Evolutionary conservation across 2,329 filamentous ascomycete genomes (phyloP), one percentile per base, ranked within the genome.

Genomic region (Claviceps monticola): DNA sequence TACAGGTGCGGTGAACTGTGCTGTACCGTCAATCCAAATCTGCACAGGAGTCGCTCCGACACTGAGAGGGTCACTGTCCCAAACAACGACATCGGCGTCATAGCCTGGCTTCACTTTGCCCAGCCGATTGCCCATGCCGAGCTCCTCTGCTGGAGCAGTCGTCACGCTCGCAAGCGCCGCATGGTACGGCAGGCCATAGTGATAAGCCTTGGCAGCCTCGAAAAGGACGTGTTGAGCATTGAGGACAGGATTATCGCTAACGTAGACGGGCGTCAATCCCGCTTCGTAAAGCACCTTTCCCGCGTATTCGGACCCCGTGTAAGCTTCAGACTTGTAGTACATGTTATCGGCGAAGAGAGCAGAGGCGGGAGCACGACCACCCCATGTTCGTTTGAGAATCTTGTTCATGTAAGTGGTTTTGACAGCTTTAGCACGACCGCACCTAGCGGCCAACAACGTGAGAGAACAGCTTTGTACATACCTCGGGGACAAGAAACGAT

Each of bases 271-370:
- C 0, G 80, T 84, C 36, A 86, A 70, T 26, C 78, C 81, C 52
- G 77, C 73, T 21, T 85, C 81, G 57, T 80, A 80, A 0, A 86
- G 71, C 4, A 80, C 72, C 61, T 83, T 84, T 26, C 82, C 82
- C 1, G 82, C 82, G 54, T 77, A 77, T 61, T 84, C 79, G 11
- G 80, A 83, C 0, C 75, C 82, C 4, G 77, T 69, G 57, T 82
- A 84, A 0, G 81, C 69, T 65, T 86, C 83, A 1, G 76, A 71
- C 65, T 86, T 85, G 72, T 85, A 86, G 62, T 78, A 83, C 78
- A 84, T 84, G 61, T 82, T 84, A 60, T 86, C 82, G 9, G 83
- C 82, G 58, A 86, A 86, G 3, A 84, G 67, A n/a, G 77, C 82
- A 16, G 72, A 75, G 3, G 73, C 76, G n/a, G 75, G 77, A 16